Base-by-base conservation (phyloP, 345 rosid genomes). In the Camelina sativa region DNA sequence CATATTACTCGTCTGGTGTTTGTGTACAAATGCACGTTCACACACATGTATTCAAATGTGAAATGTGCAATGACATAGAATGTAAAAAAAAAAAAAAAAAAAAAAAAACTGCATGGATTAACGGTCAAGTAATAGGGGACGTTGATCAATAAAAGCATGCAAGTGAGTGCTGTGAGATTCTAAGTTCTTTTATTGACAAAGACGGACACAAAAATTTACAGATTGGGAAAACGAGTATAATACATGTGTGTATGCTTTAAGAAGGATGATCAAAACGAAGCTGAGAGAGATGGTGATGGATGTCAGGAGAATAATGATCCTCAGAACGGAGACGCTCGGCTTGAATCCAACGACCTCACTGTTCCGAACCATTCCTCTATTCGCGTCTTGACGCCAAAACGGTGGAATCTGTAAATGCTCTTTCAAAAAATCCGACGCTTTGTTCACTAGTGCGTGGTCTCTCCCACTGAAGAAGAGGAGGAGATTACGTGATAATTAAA, bases 381-480 rank as follows among this genome's bases (percentile, higher is more conserved):
- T 92, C 37, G 82, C 85, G 11, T 83, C 85, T 77, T 92, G 98
- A 78, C 91, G 77, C 98, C 98, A 90, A 48, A 40, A 79, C 8
- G 96, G 98, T 38, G 95, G 95, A 53, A 92, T 91, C 85, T 84
- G 71, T 73, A 84, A 83, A 60, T 89, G 91, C n/a, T 87, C 91
- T 75, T 89, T 87, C 48, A 93, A 20, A 57, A 93, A 89, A 44
- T 93, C 95, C 4, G 86, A 80, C 0, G 85, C 89, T 78, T 90
- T 92, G 83, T 92, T 92, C 78, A 93, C 97, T 75, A 93, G 37
- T 11, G 97, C 95, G 4, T 84, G 91, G 70, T 90, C 98, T 78
- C 95, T 85, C 52, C 86, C 87, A 62, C 87, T 84, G n/a, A n/a
- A n/a, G n/a, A n/a, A n/a, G n/a, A n/a, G n/a, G n/a, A n/a, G n/a